Evolutionary conservation across 257 asterid species (phyloP).

Genomic region (Cruciata laevipes): DNA sequence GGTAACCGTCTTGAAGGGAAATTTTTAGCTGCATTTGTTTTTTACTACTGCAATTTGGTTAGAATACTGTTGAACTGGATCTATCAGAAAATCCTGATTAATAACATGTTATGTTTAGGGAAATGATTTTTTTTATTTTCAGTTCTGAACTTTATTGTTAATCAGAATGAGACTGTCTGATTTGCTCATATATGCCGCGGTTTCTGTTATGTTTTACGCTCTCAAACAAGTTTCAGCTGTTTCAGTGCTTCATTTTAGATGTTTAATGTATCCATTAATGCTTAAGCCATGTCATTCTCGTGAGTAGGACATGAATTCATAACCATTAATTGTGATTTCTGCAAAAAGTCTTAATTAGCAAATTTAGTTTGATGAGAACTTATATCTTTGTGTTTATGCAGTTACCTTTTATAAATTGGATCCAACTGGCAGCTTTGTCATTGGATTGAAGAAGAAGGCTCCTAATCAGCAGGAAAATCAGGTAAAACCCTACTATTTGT

Average conservation of each 20-base stretch:
- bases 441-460: conserved; percentile 53
- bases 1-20: conserved; percentile 25
- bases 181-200: no score
- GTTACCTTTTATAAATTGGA: conserved; percentile 63
- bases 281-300: not conserved
- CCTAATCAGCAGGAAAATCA: conserved; percentile 13
- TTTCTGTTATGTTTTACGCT: no score
- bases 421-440: conserved; percentile 52
- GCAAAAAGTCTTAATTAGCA: not conserved
- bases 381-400: conserved; percentile 17
- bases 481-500: not conserved
- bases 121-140: not conserved
- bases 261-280: no score
- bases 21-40: not conserved
- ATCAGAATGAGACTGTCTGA: no score
- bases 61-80: not conserved
- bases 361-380: not conserved
- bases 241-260: not conserved
- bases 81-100: not conserved
- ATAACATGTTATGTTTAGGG: not conserved
- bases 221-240: no score
- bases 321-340: not conserved
- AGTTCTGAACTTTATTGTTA: no score
- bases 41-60: no score
- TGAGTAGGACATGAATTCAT: not conserved